A percentile compares a stretch with the other conserved stretches of the same genome.
These are phyloP conservation scores for Bimuria novae-zelandiae DNA, from an alignment of 2,329 filamentous ascomycete species.

Conservation along the genomic window DNA sequence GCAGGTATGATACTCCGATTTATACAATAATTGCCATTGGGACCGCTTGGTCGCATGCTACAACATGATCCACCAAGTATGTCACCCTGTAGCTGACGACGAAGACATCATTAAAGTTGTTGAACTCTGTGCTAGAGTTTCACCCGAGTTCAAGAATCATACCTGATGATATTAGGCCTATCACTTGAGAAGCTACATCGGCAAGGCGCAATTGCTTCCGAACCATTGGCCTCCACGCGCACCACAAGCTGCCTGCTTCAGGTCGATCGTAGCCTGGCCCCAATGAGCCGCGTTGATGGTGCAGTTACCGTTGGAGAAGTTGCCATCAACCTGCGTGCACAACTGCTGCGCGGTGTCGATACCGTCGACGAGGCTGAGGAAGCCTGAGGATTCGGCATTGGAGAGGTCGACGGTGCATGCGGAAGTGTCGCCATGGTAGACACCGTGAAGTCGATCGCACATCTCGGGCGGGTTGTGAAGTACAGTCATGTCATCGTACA, in stretches of 20 bases:
- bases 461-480: neutral
- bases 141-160: no score
- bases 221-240: neutral
- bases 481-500: neutral
- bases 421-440: neutral
- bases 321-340: neutral
- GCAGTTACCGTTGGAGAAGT: neutral
- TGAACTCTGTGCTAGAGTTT: no score
- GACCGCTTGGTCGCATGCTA: no score
- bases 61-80: no score
- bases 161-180: neutral
- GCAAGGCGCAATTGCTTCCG: neutral
- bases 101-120: no score
- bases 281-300: neutral
- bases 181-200: neutral
- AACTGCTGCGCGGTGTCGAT: conserved; percentile 1
- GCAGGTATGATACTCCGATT: no score
- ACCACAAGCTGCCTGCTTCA: conserved; percentile 2
- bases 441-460: neutral
- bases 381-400: neutral
- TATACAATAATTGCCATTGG: no score
- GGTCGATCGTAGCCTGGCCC: neutral
- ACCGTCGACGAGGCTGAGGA: neutral
- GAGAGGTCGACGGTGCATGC: neutral
- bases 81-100: no score